Evolutionary conservation across 2,329 filamentous ascomycete genomes (phyloP).

Genomic region (Claviceps africana): DNA sequence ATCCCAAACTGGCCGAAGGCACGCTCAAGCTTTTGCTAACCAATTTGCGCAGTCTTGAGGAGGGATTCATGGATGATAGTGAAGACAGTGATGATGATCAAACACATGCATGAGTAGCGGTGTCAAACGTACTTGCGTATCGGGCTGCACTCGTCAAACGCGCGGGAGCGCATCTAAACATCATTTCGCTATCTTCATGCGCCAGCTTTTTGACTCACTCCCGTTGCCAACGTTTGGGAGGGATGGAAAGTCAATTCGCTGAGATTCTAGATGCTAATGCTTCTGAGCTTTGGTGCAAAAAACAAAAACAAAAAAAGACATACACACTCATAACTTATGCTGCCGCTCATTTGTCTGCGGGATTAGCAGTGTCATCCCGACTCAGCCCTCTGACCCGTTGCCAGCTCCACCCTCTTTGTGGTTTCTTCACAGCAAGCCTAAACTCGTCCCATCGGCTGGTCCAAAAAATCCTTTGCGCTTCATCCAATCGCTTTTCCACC

Average conservation of each 20-base stretch:
- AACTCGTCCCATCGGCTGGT: conserved; percentile 3
- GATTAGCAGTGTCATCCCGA: background rate
- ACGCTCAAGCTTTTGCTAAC: conserved; percentile 8
- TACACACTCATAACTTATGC: background rate
- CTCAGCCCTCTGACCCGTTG: background rate
- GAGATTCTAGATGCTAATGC: background rate
- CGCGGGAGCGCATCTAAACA: background rate
- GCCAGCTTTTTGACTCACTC: background rate
- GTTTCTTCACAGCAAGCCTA: conserved; percentile 1
- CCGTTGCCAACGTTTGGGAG: background rate
- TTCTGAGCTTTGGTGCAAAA: background rate
- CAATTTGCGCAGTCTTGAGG: conserved; percentile 9
- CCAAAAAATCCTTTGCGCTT: conserved; percentile 4
- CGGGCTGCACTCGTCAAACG: background rate
- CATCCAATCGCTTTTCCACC: conserved; percentile 2
- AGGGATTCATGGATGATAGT: conserved; percentile 31
- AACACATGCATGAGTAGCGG: conserved; percentile 9
- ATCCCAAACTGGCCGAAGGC: background rate
- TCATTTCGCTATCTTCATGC: background rate
- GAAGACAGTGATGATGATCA: conserved; percentile 29
- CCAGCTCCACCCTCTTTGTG: background rate
- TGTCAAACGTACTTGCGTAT: background rate
- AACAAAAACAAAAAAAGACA: background rate
- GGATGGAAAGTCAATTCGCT: conserved; percentile 1
- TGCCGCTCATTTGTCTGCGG: conserved; percentile 1